Evolutionary conservation across 306 rosid genomes (phyloP), one percentile per base, ranked within the genome.

Genomic region (Mucuna pruriens): DNA sequence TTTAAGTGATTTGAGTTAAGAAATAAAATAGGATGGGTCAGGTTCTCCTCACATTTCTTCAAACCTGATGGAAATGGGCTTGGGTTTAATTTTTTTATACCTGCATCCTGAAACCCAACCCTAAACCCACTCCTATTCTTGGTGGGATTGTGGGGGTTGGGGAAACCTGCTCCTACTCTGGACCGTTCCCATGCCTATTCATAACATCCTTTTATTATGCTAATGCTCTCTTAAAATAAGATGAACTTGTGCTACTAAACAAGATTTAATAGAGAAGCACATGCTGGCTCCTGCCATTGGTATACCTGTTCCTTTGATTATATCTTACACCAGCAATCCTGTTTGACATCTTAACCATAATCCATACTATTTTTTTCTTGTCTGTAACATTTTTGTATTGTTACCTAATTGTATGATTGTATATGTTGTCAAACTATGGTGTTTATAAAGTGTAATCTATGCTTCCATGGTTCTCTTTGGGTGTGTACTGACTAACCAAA

Each of bases 251-350:
- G 17, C 39, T 60, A 38, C 76, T 10, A 22, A 11, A n/a, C 31
- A 20, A 74, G 33, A 44, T 65, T 52, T 74, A 63, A 63, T 52
- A 52, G 26, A 44, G 58, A 46, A 75, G 66, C 15, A 48, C 44
- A 26, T 57, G n/a, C 19, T 58, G 17, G 36, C 42, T 61, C 23
- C 40, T 70, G 25, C 68, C 58, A 9, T 7, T 31, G 17, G 15
- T 69, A 49, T 58, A 38, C 42, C 48, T 79, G 42, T 4, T 67
- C 54, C 48, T 17, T 38, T 31, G 17, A 39, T 75, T 51, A 73
- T 57, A 74, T 67, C 51, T 46, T 75, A 13, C 39, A 9, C 42
- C 2, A 54, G 36, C 38, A 60, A 16, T 61, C 5, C 63, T 76
- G 29, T 61, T 31, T n/a, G 58, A 34, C 64, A 58, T 77, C 33